These are phyloP conservation scores for Chara braunii DNA, from an alignment of 139 green algal genomes.

Conservation along the genomic window DNA sequence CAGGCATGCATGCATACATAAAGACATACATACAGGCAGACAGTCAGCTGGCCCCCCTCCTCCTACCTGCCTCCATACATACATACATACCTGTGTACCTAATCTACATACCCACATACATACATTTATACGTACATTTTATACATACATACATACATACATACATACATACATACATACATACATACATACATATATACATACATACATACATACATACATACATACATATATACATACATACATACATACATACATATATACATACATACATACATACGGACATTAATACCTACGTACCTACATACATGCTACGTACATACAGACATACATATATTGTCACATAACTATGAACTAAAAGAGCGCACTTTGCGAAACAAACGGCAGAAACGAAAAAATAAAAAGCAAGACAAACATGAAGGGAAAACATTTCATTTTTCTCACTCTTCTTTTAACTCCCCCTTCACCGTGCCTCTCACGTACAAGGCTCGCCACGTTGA, in stretches of 20 bases:
- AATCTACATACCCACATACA: conserved; percentile 30
- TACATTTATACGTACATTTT: conserved; percentile 28
- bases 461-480: background rate
- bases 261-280: conserved; percentile 10
- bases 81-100: conserved; percentile 20
- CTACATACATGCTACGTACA: conserved; percentile 16
- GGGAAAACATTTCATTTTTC: background rate
- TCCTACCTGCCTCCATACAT: conserved; percentile 7
- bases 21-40: background rate
- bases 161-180: conserved; percentile 16
- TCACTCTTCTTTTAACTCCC: background rate
- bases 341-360: conserved; percentile 3
- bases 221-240: conserved; percentile 6
- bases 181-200: background rate
- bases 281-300: conserved; percentile 5
- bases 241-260: conserved; percentile 20
- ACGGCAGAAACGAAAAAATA: background rate
- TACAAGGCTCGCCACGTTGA: no score
- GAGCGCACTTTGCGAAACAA: no score
- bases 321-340: conserved; percentile 8
- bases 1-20: background rate
- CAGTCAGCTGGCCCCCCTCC: background rate
- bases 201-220: background rate
- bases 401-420: background rate
- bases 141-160: conserved; percentile 38